A percentile compares a stretch with the other conserved stretches of the same genome.
phyloP scores from a whole-genome alignment of 2,329 filamentous ascomycete genomes.

The Madurella fahalii region DNA sequence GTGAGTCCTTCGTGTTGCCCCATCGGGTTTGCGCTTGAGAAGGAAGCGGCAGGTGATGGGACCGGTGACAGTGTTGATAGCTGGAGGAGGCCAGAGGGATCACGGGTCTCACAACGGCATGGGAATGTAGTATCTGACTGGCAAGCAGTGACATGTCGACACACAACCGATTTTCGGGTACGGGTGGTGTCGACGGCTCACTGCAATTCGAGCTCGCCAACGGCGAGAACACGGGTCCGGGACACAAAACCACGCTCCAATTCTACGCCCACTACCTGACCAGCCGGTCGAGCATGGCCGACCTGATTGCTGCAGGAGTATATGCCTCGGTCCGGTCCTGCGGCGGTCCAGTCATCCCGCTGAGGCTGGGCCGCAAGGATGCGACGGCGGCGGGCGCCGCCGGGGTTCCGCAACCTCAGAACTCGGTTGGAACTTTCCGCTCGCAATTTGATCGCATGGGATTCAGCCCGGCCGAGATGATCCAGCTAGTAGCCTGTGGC shows the following conservation, averaged over 20 bases:
- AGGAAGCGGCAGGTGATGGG: not conserved
- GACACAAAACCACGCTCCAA: slow-evolving; percentile 49
- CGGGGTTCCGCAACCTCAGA: slow-evolving; percentile 56
- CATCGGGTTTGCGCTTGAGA: not conserved
- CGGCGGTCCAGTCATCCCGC: slow-evolving; percentile 51
- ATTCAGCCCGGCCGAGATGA: slow-evolving; percentile 54
- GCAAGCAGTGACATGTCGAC: slow-evolving; percentile 35
- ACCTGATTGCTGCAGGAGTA: slow-evolving; percentile 55
- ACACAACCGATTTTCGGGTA: slow-evolving; percentile 42
- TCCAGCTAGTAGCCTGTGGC: slow-evolving; percentile 56
- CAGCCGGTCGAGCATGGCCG: slow-evolving; percentile 48
- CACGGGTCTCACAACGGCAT: too few species aligned
- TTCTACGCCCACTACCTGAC: slow-evolving; percentile 53
- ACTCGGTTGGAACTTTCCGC: slow-evolving; percentile 47
- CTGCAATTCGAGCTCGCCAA: slow-evolving; percentile 55
- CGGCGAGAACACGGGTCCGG: slow-evolving; percentile 54
- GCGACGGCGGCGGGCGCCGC: slow-evolving; percentile 43
- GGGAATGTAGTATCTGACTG: slow-evolving; percentile 4
- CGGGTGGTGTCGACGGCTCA: slow-evolving; percentile 56
- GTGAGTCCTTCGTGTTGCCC: slow-evolving; percentile 42
- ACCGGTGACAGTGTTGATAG: not conserved
- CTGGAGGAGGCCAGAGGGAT: too few species aligned
- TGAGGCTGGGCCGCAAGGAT: slow-evolving; percentile 52
- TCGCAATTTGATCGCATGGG: slow-evolving; percentile 57
- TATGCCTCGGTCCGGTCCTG: slow-evolving; percentile 57